These are phyloP conservation scores for Ophiosphaerella herpotricha DNA, from an alignment of 2,329 filamentous ascomycete species.

Conservation along the genomic window DNA sequence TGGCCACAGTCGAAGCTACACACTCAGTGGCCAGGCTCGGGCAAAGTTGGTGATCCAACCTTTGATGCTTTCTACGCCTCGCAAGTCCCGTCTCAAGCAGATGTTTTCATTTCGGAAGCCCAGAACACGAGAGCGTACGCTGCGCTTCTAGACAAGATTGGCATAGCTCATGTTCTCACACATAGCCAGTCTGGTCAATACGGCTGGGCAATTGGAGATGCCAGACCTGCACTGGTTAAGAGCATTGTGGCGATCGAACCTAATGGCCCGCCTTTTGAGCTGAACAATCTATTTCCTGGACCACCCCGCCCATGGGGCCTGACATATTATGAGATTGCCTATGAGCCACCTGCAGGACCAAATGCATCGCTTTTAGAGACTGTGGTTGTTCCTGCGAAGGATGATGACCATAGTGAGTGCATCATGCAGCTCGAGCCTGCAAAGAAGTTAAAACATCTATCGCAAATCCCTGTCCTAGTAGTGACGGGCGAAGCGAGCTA, in stretches of 20 bases:
- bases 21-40: constrained; percentile 50
- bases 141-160: constrained; percentile 51
- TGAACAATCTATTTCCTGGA: constrained; percentile 4
- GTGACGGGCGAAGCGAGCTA: constrained; percentile 59
- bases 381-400: constrained; percentile 22
- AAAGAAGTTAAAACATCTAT: constrained; percentile 55
- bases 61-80: constrained; percentile 58
- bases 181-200: constrained; percentile 57
- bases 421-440: constrained; percentile 48
- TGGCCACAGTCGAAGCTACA: constrained; percentile 52
- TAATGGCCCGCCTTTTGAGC: constrained; percentile 54
- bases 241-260: constrained; percentile 60
- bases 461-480: constrained; percentile 54
- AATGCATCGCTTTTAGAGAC: constrained; percentile 28
- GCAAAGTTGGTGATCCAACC: constrained; percentile 48
- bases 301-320: constrained; percentile 41
- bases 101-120: constrained; percentile 34
- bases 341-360: constrained; percentile 36
- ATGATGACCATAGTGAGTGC: constrained; percentile 40
- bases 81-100: constrained; percentile 46
- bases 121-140: constrained; percentile 47
- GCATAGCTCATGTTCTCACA: constrained; percentile 52
- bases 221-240: constrained; percentile 53
- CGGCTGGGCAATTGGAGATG: constrained; percentile 57
- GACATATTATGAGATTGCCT: constrained; percentile 38